These are phyloP conservation scores for Nicotiana noctiflora DNA, from an alignment of 257 asterid genomes.

Conservation along the genomic window DNA sequence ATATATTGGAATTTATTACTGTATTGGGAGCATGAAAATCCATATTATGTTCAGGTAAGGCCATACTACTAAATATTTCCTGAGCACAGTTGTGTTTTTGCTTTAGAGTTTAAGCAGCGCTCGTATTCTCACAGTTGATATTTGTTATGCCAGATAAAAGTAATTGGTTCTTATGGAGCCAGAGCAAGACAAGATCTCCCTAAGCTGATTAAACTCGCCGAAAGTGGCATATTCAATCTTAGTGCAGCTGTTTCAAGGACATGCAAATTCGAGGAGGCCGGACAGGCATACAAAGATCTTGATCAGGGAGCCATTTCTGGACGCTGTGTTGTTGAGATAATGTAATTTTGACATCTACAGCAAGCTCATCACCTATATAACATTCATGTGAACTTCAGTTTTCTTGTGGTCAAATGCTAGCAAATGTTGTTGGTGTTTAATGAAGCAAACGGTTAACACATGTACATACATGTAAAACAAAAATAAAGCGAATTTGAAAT, in stretches of 20 bases:
- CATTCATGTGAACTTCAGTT: not conserved
- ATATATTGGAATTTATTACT: not conserved
- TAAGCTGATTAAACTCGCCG: constrained; percentile 76
- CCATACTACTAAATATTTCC: not conserved
- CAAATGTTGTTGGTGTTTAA: not conserved
- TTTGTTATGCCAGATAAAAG: constrained; percentile 61
- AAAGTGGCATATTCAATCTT: constrained; percentile 74
- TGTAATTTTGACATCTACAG: constrained; percentile 31
- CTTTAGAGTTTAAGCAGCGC: not conserved
- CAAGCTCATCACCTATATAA: not conserved
- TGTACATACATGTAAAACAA: not conserved
- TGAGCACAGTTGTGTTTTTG: not conserved
- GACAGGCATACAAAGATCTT: constrained; percentile 66
- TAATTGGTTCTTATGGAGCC: constrained; percentile 89
- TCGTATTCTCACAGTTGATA: not conserved
- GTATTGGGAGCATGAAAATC: not conserved
- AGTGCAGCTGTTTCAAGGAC: constrained; percentile 79
- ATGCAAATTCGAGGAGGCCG: constrained; percentile 72
- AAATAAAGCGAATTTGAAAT: not conserved
- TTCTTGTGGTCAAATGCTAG: not conserved
- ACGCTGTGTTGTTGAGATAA: constrained; percentile 82
- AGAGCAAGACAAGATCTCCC: constrained; percentile 97
- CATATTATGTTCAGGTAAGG: not conserved
- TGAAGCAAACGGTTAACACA: not conserved
- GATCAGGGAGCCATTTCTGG: constrained; percentile 67